Evolutionary conservation across 2,329 filamentous ascomycete genomes (phyloP).

Genomic region (Stagonosporopsis cucurbitacearum): DNA sequence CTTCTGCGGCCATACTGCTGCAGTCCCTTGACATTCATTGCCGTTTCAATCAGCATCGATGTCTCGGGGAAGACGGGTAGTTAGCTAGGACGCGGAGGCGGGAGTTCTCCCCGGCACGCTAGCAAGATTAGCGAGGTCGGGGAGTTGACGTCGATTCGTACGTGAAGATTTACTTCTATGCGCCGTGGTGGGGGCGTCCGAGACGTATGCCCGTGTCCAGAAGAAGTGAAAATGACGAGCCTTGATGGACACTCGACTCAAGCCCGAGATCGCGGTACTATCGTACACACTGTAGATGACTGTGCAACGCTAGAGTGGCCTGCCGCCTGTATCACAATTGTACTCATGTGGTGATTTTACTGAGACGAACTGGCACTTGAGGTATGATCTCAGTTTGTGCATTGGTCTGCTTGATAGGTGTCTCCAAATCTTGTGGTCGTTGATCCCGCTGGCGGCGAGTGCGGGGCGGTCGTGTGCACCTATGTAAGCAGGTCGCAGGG

Average conservation of each 20-base stretch:
- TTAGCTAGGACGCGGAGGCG: slow-evolving; percentile 11
- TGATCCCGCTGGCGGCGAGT: background rate
- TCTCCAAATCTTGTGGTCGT: background rate
- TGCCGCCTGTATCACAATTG: slow-evolving; percentile 1
- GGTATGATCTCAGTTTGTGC: background rate
- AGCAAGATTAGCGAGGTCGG: slow-evolving; percentile 11
- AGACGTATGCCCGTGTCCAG: background rate
- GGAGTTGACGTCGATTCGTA: slow-evolving; percentile 8
- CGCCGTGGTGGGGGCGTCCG: background rate
- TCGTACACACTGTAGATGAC: background rate
- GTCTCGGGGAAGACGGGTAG: slow-evolving; percentile 13
- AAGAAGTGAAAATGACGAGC: background rate
- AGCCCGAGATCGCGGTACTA: background rate
- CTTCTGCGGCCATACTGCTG: background rate
- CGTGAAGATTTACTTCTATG: background rate
- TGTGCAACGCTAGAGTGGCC: background rate
- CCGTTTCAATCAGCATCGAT: slow-evolving; percentile 5
- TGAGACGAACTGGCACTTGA: background rate
- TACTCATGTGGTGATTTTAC: background rate
- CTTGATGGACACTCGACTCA: background rate
- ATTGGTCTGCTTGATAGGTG: background rate
- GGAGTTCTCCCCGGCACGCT: slow-evolving; percentile 5
- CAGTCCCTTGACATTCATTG: background rate
- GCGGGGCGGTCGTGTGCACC: slow-evolving; percentile 16
- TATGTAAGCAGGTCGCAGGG: slow-evolving; percentile 7